Base-by-base conservation (phyloP, 1,139 yeast genomes). In the Wickerhamomyces sp. region DNA sequence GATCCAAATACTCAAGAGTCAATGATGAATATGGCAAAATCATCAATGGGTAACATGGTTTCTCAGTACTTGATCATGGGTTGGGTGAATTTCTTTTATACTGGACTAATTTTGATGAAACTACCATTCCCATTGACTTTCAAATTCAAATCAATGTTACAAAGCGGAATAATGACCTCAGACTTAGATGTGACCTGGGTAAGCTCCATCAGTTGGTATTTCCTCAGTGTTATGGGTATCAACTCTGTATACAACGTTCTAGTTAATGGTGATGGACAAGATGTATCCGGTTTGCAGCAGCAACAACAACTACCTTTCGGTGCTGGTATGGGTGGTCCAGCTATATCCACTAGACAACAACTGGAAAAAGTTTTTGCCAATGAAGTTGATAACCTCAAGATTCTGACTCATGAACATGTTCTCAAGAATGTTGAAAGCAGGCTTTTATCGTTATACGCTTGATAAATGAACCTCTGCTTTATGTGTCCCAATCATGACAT, bases 151-250 rank as follows among this genome's bases (percentile, higher is more conserved):
- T 78, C 84, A 47, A 91, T 93, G 96, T 68, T 94, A 39, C 99
- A 93, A 64, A 79, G 80, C 32, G 96, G 98, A 4, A 85, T 94
- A 11, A 77, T 76, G 51, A 90, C 98, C 0, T 77, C 84, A 1
- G 95, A 93, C 58, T 72, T 93, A 51, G 94, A 90, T 60, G 96
- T 84, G 7, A 72, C 96, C 36, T 93, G 95, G 79, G 99, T 93
- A n/a, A 84, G 95, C 36, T 83, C 96, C 3, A 83, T 94, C 31
- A 90, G 97, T n/a, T 93, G 98, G 99, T 93, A 93, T 64, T 89
- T 93, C 64, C 87, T 93, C 46, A 88, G 90, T 49, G 78, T 90
- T 54, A 68, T 91, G 47, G 99, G 99, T 34, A 75, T 93, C 51
- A 79, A 81, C 54, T 88, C 96, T 0, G 81, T 93, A 2, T 87